Base-by-base conservation (phyloP, 257 asterid genomes). In the Nicotiana tomentosiformis region DNA sequence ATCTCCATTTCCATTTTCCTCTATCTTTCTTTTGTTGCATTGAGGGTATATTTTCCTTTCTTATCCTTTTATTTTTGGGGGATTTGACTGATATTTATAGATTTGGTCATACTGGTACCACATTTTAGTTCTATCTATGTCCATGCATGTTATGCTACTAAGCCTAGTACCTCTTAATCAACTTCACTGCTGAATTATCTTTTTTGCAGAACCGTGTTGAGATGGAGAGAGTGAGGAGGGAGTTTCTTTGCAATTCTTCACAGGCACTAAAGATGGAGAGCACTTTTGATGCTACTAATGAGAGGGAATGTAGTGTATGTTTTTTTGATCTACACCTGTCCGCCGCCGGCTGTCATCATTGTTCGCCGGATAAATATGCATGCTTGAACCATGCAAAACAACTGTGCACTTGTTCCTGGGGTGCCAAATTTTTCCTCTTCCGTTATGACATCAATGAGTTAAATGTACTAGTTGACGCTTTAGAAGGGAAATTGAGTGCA, bases 401-500 rank as follows among this genome's bases (percentile, higher is more conserved):
- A 89, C 72, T 96, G 74, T 96, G 99, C 86, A 86, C 97, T 3
- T 96, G 99, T 86, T 91, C 99, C 17, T 93, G 99, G 99, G 93
- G 97, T 57, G 93, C 97, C 37, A 96, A 93, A 81, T 96, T 96
- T 89, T 94, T 94, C 86, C 98, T 96, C 74, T 94, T 92, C 83
- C 98, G 99, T 43, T 96, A 93, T 80, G 97, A 92, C 86, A 84
- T 94, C 83, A 88, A 81, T 76, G 99, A 96, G 81, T 85, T 96
- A 83, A 94, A 91, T 84, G 84, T 96, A 80, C 85, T 96, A 91
- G 98, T 94, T 84, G 98, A 96, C 78, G 99, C 99, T 83, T 87
- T 96, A 92, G 99, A 94, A 88, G 99, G 99, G 77, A 96, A 96
- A 90, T 89, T 96, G 74, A 94, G 99, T 90, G 92, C 99, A 64